A percentile compares a stretch with the other conserved stretches of the same genome.
phyloP scores from a whole-genome alignment of 2,329 filamentous ascomycete species.

The Achaetomium macrosporum region DNA sequence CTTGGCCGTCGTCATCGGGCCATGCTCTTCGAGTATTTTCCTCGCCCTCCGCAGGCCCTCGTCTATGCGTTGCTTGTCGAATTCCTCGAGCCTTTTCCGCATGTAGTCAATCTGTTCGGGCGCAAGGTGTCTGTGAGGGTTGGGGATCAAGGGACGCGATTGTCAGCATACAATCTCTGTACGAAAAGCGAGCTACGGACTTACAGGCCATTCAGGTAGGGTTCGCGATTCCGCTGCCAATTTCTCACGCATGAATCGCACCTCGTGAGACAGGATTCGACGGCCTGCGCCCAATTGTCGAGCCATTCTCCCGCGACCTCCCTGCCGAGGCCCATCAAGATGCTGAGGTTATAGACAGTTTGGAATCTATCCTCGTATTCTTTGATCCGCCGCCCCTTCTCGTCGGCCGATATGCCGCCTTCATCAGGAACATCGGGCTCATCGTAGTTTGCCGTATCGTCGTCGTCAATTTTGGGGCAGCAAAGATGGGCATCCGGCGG shows the following conservation, averaged over 20 bases:
- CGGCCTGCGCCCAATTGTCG: conserved; percentile 50
- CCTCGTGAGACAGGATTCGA: conserved; percentile 53
- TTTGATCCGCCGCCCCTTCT: conserved; percentile 49
- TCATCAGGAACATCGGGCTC: conserved; percentile 43
- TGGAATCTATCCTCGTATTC: conserved; percentile 52
- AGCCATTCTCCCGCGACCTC: conserved; percentile 52
- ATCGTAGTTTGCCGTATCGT: conserved; percentile 61
- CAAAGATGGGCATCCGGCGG: conserved; percentile 55
- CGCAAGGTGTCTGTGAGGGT: conserved; percentile 35
- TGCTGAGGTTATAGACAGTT: conserved; percentile 60
- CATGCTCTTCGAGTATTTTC: conserved; percentile 40
- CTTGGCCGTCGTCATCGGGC: conserved; percentile 41
- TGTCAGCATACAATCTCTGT: background rate
- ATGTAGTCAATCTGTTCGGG: conserved; percentile 34
- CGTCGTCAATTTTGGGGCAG: conserved; percentile 58
- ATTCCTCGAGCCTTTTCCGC: conserved; percentile 36
- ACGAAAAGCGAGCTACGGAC: conserved; percentile 39
- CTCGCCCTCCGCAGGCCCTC: conserved; percentile 44
- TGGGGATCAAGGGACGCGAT: background rate
- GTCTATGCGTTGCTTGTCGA: conserved; percentile 32
- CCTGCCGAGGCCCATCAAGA: conserved; percentile 63
- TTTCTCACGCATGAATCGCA: conserved; percentile 68
- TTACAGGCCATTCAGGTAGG: conserved; percentile 56
- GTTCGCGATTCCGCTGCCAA: conserved; percentile 65
- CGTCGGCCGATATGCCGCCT: conserved; percentile 40